Percentiles rank a stretch among this genome's conserved stretches.
Evolutionary conservation across 805 yeast species (phyloP).

Genomic region (Nakazawaea sp.): DNA sequence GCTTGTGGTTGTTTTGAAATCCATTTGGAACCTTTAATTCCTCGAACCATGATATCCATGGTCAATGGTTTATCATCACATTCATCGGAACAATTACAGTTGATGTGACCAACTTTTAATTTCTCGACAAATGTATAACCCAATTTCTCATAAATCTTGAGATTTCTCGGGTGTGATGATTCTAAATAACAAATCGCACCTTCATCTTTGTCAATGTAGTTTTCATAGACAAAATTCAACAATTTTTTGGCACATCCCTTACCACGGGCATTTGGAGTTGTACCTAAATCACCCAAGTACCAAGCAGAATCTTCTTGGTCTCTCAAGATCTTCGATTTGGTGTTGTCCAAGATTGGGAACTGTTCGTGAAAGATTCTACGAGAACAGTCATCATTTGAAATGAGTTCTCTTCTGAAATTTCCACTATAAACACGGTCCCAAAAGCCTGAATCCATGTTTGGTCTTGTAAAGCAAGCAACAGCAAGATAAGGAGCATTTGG

Average conservation of each 20-base stretch:
- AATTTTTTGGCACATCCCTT: conserved; percentile 49
- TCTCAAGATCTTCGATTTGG: conserved; percentile 36
- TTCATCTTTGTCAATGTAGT: conserved; percentile 29
- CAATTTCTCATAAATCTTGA: conserved; percentile 44
- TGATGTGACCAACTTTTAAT: conserved; percentile 25
- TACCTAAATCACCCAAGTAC: conserved; percentile 56
- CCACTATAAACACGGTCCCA: conserved; percentile 12
- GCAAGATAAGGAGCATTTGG: conserved; percentile 38
- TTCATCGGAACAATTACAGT: conserved; percentile 13
- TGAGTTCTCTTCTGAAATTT: conserved; percentile 9
- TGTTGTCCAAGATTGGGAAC: conserved; percentile 35
- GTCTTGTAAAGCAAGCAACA: conserved; percentile 43
- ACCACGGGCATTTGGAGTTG: conserved; percentile 51
- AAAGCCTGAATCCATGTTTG: conserved; percentile 14
- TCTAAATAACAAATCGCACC: conserved; percentile 42
- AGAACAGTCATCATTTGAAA: conserved; percentile 35
- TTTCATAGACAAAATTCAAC: conserved; percentile 41
- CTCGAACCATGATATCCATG: conserved; percentile 32
- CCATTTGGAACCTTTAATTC: conserved; percentile 29
- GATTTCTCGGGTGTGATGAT: conserved; percentile 47
- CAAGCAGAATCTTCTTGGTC: conserved; percentile 35
- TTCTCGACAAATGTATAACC: conserved; percentile 38
- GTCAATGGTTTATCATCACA: conserved; percentile 18
- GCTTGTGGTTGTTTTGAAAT: too few relatives aligned
- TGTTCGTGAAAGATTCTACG: conserved; percentile 44